A percentile compares a stretch with the other conserved stretches of the same genome.
Conservation (phyloP, 768 basidiomycete genomes). For the Boletus edulis region DNA sequence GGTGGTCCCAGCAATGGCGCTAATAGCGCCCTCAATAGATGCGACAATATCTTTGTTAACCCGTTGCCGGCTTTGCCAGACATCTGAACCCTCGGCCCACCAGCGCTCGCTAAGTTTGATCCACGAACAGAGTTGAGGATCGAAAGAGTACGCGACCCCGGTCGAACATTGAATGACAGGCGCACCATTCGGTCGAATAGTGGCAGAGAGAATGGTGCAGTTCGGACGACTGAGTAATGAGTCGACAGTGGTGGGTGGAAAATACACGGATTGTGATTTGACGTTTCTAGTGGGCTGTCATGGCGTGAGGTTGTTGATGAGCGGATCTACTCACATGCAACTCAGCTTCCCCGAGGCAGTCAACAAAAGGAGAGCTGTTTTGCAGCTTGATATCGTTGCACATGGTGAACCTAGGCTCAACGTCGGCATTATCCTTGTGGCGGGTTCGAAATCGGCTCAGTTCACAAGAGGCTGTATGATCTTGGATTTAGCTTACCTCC, state of each 20-base stretch:
- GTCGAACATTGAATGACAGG: slow-evolving; percentile 76
- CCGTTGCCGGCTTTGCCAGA: slow-evolving; percentile 74
- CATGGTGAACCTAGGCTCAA: slow-evolving; percentile 70
- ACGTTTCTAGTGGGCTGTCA: slow-evolving; percentile 61
- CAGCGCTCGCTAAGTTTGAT: slow-evolving; percentile 75
- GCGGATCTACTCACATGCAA: slow-evolving; percentile 56
- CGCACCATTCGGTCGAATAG: slow-evolving; percentile 74
- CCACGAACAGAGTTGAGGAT: slow-evolving; percentile 64
- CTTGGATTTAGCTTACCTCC: slow-evolving; percentile 53
- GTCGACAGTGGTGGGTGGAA: slow-evolving; percentile 61
- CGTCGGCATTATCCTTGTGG: slow-evolving; percentile 69
- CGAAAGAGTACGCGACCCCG: slow-evolving; percentile 80
- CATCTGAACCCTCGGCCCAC: slow-evolving; percentile 83
- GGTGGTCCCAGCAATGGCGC: slow-evolving; percentile 35
- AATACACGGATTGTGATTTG: slow-evolving; percentile 60
- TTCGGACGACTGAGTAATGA: slow-evolving; percentile 60
- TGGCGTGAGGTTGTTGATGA: not conserved
- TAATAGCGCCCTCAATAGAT: slow-evolving; percentile 52
- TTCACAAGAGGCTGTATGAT: not conserved
- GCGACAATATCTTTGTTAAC: slow-evolving; percentile 54
- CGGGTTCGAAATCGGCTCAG: not conserved
- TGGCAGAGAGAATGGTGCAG: slow-evolving; percentile 57
- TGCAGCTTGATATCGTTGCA: slow-evolving; percentile 64
- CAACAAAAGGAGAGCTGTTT: slow-evolving; percentile 64
- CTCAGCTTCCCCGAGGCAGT: slow-evolving; percentile 71